Conservation (phyloP, 2,329 filamentous ascomycete genomes). For the Neofusicoccum sp. region DNA sequence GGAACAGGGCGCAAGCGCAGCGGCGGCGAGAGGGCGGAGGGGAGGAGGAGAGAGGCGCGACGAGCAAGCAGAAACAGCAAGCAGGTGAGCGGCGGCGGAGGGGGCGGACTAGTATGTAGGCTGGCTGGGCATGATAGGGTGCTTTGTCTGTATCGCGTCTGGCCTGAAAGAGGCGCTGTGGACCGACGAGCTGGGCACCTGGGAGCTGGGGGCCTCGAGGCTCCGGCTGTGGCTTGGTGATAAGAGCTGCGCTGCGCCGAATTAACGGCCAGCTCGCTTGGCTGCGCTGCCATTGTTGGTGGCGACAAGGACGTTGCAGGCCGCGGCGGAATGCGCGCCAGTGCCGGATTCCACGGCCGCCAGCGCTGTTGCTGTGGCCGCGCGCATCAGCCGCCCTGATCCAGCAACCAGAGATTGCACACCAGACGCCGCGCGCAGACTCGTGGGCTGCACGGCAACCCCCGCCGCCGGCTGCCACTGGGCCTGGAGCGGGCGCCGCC, state of each 20-base stretch:
- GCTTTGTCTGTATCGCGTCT: background rate
- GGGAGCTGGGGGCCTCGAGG: constrained; percentile 4
- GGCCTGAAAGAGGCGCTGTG: constrained; percentile 11
- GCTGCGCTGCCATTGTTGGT: constrained; percentile 7
- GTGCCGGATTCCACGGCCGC: background rate
- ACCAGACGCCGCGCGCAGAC: too few species aligned
- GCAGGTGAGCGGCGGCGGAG: background rate
- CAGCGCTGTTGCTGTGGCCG: background rate
- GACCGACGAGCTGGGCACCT: background rate
- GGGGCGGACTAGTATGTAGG: background rate
- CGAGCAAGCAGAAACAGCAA: background rate
- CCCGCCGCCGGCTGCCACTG: too few species aligned
- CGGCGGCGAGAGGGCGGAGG: background rate
- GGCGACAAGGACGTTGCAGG: background rate
- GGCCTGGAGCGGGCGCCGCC: too few species aligned
- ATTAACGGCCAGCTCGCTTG: constrained; percentile 20
- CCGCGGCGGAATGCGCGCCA: too few species aligned
- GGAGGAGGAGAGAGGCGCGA: background rate
- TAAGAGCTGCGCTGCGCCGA: constrained; percentile 12
- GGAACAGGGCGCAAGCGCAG: background rate
- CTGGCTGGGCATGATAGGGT: background rate
- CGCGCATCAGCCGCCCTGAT: background rate
- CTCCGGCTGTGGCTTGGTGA: constrained; percentile 15
- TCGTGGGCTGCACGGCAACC: too few species aligned
- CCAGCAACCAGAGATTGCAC: background rate